Evolutionary conservation across 2,329 filamentous ascomycete genomes (phyloP).

Genomic region (Blumeriella jaapii): DNA sequence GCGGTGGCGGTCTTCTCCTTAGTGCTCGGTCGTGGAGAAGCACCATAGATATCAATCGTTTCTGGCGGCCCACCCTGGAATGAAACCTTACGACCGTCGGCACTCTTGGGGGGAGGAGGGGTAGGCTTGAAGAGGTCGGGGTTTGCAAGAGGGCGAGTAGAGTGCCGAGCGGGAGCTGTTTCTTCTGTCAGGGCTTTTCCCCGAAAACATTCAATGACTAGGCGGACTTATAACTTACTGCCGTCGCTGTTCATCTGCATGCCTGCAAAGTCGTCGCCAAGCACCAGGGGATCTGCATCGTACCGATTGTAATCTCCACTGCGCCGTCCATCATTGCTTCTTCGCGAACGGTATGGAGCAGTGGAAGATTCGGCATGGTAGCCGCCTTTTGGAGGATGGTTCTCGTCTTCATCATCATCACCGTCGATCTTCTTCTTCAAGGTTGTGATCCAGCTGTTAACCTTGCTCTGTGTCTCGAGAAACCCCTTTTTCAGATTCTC

Average conservation of each 20-base stretch:
- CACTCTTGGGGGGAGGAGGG: slow-evolving; percentile 31
- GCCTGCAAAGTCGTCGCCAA: slow-evolving; percentile 78
- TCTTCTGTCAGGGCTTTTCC: no score
- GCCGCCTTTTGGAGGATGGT: slow-evolving; percentile 17
- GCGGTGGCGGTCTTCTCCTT: slow-evolving; percentile 39
- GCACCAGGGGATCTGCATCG: slow-evolving; percentile 83
- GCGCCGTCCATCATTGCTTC: slow-evolving; percentile 53
- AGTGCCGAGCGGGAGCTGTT: slow-evolving; percentile 41
- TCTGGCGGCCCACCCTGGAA: slow-evolving; percentile 50
- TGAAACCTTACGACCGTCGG: slow-evolving; percentile 39
- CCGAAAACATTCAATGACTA: no score
- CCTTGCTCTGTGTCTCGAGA: slow-evolving; percentile 80
- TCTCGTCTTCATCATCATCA: slow-evolving; percentile 60
- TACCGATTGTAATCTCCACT: slow-evolving; percentile 88
- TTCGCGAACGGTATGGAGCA: slow-evolving; percentile 33
- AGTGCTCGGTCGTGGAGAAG: slow-evolving; percentile 43
- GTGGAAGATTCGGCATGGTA: slow-evolving; percentile 26
- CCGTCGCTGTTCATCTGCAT: slow-evolving; percentile 53
- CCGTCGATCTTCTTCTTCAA: slow-evolving; percentile 92
- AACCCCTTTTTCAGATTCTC: slow-evolving; percentile 94
- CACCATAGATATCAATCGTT: slow-evolving; percentile 70
- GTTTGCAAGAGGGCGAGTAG: slow-evolving; percentile 59
- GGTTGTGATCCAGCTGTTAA: slow-evolving; percentile 85
- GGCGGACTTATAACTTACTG: slow-evolving; percentile 36
- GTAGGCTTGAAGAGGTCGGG: slow-evolving; percentile 69